Evolutionary conservation across 352 stramenopile species (phyloP).

Genomic region (Globisporangium emineosum): DNA sequence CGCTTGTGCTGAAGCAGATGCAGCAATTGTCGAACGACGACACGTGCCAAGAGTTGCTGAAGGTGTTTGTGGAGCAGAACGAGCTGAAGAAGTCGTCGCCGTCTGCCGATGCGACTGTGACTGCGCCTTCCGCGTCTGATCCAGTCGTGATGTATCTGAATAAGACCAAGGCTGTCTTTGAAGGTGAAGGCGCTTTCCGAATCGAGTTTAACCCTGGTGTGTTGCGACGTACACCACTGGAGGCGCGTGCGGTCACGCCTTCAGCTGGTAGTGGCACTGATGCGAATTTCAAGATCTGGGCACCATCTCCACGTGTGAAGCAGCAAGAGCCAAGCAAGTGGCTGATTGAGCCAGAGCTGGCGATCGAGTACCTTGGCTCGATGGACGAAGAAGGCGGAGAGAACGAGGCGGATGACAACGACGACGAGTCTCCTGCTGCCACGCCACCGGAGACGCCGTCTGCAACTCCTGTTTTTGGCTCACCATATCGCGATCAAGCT

Average conservation of each 20-base stretch:
- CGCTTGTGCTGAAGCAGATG: slow-evolving; percentile 86
- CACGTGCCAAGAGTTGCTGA: slow-evolving; percentile 74
- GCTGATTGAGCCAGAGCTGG: slow-evolving; percentile 75
- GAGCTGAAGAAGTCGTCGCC: slow-evolving; percentile 20
- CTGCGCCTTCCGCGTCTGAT: slow-evolving; percentile 28
- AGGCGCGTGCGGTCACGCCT: slow-evolving; percentile 43
- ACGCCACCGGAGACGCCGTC: slow-evolving; percentile 68
- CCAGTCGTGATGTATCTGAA: slow-evolving; percentile 50
- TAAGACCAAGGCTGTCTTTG: slow-evolving; percentile 78
- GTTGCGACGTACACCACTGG: slow-evolving; percentile 68
- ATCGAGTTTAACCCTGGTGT: slow-evolving; percentile 82
- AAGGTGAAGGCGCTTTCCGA: slow-evolving; percentile 82
- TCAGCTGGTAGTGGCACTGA: slow-evolving; percentile 26
- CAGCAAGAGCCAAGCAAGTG: slow-evolving; percentile 75
- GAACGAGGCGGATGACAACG: slow-evolving; percentile 57
- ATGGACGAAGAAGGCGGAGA: slow-evolving; percentile 63
- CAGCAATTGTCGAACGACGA: slow-evolving; percentile 82
- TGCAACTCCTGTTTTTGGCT: slow-evolving; percentile 68
- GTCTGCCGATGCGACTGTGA: slow-evolving; percentile 32
- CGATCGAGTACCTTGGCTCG: slow-evolving; percentile 77
- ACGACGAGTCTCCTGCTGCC: slow-evolving; percentile 64
- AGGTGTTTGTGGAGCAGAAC: slow-evolving; percentile 63
- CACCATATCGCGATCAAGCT: slow-evolving; percentile 39
- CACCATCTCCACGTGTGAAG: slow-evolving; percentile 71
- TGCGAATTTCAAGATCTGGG: slow-evolving; percentile 63